Base-by-base conservation (phyloP, 2,329 filamentous ascomycete species). In the Teratosphaeriaceae sp. region DNA sequence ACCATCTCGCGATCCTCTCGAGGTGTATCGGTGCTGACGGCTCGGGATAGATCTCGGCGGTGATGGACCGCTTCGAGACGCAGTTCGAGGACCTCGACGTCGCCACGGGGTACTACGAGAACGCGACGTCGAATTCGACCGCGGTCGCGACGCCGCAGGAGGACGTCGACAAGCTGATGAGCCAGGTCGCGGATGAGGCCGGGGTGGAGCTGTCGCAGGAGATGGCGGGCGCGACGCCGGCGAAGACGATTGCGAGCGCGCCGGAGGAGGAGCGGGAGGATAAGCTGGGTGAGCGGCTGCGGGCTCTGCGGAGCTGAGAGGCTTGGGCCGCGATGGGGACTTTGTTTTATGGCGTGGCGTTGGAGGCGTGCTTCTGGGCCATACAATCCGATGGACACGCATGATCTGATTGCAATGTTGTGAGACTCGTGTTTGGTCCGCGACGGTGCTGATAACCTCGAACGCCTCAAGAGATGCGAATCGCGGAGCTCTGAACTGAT, bases 101-200 rank as follows among this genome's bases (percentile, higher is more conserved):
- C 31, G 69, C 69, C 30, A 71, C 70, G 7, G 70, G 81, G 53
- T 88, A 89, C 66, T 92, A 92, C 66, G 86, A 90, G 65, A 88
- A 89, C 59, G 85, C 87, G 46, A 90, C 89, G 49, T 80, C 78
- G 18, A 82, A 84, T 47, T 84, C 84, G 27, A 94, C 88, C 63
- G 85, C 66, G 57, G 83, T 70, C 62, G 85, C 72, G 64, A 89
- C 69, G 68, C 85, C 70, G 66, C 78, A 94, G 62, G 88, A 94
- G 54, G 87, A 89, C 53, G 87, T 94, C 2, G 88, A 94, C 64
- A 81, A 87, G 53, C 69, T 94, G 49, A 84, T 94, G 67, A 83
- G 79, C 51, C 85, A 94, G 67, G 79, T 92, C 33, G 88, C 88
- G 49, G 88, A 94, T 63, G 88, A 94, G 64, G 87, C 85, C 8